Base-by-base conservation (phyloP, 1,284 basidiomycete species). In the Cryptococcus sp. region DNA sequence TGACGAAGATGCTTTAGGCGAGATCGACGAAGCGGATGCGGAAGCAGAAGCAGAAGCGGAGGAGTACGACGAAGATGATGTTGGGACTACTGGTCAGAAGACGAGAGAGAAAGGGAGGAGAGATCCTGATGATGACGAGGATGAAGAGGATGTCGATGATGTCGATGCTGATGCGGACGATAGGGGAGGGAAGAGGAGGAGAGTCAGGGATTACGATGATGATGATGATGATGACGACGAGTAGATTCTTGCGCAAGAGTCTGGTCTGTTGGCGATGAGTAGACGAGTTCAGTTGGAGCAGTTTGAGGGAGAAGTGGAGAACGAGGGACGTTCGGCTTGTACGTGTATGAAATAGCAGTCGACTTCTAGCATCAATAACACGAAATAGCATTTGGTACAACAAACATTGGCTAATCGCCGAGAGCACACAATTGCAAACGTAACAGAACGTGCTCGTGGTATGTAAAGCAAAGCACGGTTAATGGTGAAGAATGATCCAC, bases 91-190 rank as follows among this genome's bases (percentile, higher is more conserved):
- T 20, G 50, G 51, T 15, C 61, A 54, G 55, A 50, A 57, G 43
- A 57, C 22, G 8, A n/a, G 55, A 46, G 46, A 55, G 54, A 34
- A 19, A 29, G 39, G 37, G 49, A 6, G 29, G 39, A 26, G 47
- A 47, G 17, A 48, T 46, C 52, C 46, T 47, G 29, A 40, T 25
- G 88, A 89, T 63, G 81, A 81, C 22, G 72, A 73, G 3, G 87
- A 89, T 43, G 83, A 84, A 39, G 86, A 89, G 59, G 86, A 81
- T 26, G 84, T 89, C 71, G 88, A 90, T 68, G 81, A 83, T 65
- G 59, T 53, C 20, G 62, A 66, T 22, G 62, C 63, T n/a, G 63
- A 62, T n/a, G 52, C 54, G 17, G 58, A 58, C 6, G 59, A 61
- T 26, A 44, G 55, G 37, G 54, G 56, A 20, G 58, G 50, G 26